These are phyloP conservation scores for Rhizopogon vulgaris DNA, from an alignment of 768 basidiomycete genomes.

Conservation along the genomic window DNA sequence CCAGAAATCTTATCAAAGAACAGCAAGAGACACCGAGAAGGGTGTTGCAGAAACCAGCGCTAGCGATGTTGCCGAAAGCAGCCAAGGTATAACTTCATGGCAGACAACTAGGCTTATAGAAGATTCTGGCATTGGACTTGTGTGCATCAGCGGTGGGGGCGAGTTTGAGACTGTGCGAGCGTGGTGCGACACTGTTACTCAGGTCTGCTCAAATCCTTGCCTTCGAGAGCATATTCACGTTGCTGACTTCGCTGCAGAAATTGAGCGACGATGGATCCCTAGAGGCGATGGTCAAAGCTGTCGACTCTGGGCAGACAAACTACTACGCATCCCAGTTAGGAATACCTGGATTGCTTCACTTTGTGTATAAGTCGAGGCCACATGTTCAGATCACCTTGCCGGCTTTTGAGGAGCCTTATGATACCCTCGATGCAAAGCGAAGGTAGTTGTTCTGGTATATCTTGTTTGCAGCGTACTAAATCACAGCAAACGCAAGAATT, in stretches of 20 bases:
- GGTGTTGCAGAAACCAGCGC: not conserved
- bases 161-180: constrained; percentile 80
- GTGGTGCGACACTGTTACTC: constrained; percentile 67
- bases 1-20: not conserved
- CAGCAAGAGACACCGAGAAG: constrained; percentile 4
- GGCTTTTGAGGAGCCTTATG: constrained; percentile 82
- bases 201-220: constrained; percentile 33
- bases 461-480: constrained; percentile 5
- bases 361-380: constrained; percentile 86
- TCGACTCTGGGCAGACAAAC: constrained; percentile 44
- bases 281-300: constrained; percentile 43
- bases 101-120: constrained; percentile 2
- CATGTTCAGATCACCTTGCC: constrained; percentile 90
- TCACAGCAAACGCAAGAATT: constrained; percentile 41
- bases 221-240: not conserved
- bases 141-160: constrained; percentile 75
- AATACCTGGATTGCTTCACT: constrained; percentile 91
- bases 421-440: constrained; percentile 48
- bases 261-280: constrained; percentile 54
- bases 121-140: constrained; percentile 49
- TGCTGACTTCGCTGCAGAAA: constrained; percentile 38
- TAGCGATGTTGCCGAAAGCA: constrained; percentile 2
- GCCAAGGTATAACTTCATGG: constrained; percentile 13
- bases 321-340: constrained; percentile 70
- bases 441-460: constrained; percentile 36